Evolutionary conservation across 108 stramenopile species (phyloP).

Genomic region (Pseudonitzschia delicatissima): DNA sequence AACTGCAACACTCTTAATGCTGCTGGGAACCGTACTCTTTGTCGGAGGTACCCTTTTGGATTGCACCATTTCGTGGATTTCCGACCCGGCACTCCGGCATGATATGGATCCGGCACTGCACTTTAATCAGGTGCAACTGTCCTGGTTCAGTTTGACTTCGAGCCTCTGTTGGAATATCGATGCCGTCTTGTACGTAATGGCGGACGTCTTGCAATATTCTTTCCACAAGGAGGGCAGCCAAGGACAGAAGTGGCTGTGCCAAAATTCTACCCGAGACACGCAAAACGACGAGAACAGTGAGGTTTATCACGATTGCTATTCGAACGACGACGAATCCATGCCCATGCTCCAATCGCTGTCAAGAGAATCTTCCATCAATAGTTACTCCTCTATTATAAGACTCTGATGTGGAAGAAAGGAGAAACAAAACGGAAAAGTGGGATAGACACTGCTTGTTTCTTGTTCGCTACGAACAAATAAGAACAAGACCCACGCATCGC

Average conservation of each 20-base stretch:
- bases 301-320: background rate
- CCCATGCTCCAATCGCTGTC: background rate
- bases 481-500: too few species aligned
- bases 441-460: too few species aligned
- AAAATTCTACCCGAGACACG: background rate
- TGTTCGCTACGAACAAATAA: too few species aligned
- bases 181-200: constrained; percentile 9
- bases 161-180: constrained; percentile 1
- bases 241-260: constrained; percentile 2
- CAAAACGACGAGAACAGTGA: background rate
- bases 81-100: background rate
- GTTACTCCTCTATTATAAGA: background rate
- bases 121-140: constrained; percentile 2
- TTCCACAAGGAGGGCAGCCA: constrained; percentile 3
- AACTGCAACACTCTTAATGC: background rate
- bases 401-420: too few species aligned
- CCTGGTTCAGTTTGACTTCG: background rate
- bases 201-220: background rate
- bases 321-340: background rate
- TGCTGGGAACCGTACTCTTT: constrained; percentile 5
- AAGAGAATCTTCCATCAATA: background rate
- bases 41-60: constrained; percentile 5
- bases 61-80: background rate
- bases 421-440: too few species aligned
- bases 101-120: background rate